Evolutionary conservation across 345 rosid genomes (phyloP), one percentile per base, ranked within the genome.

Genomic region (Erucastrum elatum): DNA sequence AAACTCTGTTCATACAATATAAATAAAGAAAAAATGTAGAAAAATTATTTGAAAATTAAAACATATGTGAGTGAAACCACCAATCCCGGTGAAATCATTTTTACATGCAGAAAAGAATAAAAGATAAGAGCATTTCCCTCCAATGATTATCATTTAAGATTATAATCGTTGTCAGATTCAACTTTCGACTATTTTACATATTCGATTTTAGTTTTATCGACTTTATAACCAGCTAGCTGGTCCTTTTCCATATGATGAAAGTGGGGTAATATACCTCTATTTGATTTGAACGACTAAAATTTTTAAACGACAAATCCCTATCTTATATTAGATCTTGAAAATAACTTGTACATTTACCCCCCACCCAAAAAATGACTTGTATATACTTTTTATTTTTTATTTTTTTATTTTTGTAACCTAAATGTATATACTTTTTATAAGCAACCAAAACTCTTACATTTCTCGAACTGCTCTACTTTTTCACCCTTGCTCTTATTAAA

Each of bases 211-310:
- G 78, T 74, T 49, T 49, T 49, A 1, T 13, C 55, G 55, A 49
- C 55, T 49, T 49, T 49, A 49, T 49, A 49, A 49, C 7, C 53
- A 11, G 53, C 53, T 13, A 46, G 55, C 55, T 79, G 70, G 77
- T 74, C 74, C 74, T 74, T 74, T 68, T 79, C 65, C 60, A 51
- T 74, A 79, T 79, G 74, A 73, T 73, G 74, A 79, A 67, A 67
- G 78, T 79, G 62, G 63, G 73, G 68, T 29, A 51, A 56, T 13
- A 58, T 27, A 62, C 59, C 25, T 49, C 56, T 56, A 72, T 72
- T 72, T 72, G 68, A 78, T 73, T 78, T 46, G 64, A 73, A 66
- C 56, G 46, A 67, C 49, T 79, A 11, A 65, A 60, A 71, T 53
- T 65, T 71, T 59, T 53, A 72, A 72, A 72, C 73, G 26, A 66